Evolutionary conservation across 768 basidiomycete species (phyloP), one percentile per base, ranked within the genome.

Genomic region (Mycena rosella): DNA sequence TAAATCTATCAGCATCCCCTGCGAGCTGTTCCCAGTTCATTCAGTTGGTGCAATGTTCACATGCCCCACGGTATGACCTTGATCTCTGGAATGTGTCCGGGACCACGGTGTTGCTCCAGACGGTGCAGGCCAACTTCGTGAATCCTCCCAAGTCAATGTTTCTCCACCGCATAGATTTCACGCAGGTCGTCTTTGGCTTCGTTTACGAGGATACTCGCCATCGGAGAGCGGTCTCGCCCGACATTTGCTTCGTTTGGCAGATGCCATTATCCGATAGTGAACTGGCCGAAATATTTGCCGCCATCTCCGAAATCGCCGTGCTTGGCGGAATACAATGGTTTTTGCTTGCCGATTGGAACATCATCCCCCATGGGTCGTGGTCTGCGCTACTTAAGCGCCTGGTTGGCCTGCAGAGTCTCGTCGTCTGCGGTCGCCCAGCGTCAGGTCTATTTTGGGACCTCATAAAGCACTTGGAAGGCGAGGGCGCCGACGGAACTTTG

Each of bases 381-480:
- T 13, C 34, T 2, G n/a, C n/a, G 15, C 45, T 67, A 17, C 53
- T 67, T 18, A 52, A 18, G 15, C 65, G 58, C 3, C 59, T 67
- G 15, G 24, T 26, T 0, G 7, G 45, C 17, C 22, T 67, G 5
- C 58, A 47, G 27, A 49, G 44, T 9, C 65, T 67, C 52, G 44
- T 56, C n/a, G 30, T 61, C n/a, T 38, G 24, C 13, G 52, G 42
- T 3, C 18, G n/a, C n/a, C 65, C 65, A 0, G 24, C 58, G 0
- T 55, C 65, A 14, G 65, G 59, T 20, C 36, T 67, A 10, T 20
- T 67, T 5, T 67, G 65, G 65, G 53, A 60, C 42, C 54, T 67
- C 34, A 10, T 60, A 7, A 17, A 38, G 10, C 27, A 55, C 10
- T 20, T 61, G 29, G 65, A 67, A 30, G 36, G 7, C 13, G 17